Base-by-base conservation (phyloP, 441 rosid species). In the Jatropha podagrica region DNA sequence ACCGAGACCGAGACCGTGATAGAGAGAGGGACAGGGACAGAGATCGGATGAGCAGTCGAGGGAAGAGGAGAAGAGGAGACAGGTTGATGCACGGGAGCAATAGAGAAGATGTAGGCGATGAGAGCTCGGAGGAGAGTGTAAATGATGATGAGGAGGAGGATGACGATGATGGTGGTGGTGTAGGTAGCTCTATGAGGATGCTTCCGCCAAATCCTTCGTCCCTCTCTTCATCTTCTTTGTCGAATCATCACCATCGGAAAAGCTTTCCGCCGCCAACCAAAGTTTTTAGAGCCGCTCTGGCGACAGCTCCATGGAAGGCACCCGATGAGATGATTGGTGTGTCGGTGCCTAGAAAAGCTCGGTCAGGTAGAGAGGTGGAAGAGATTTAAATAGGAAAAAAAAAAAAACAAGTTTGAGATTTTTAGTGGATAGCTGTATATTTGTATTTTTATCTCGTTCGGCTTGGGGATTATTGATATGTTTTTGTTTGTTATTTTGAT, bases 361-460 rank as follows among this genome's bases (percentile, higher is more conserved):
- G 99, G 89, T 92, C 98, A 94, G 99, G 99, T 96, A 90, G 86
- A 86, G 96, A 88, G 87, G 90, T 87, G 93, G 94, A 88, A 80
- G 84, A 77, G 82, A 82, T 80, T 77, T 70, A 61, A 69, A 54
- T 69, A 4, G 62, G 10, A 54, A 69, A 2, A 54, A 2, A 58
- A 71, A 5, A 59, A 54, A 3, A 58, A 71, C 5, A 44, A 18
- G 64, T 26, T 60, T 3, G 17, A 32, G 41, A 32, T 62, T 60
- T 26, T 60, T 18, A 23, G 42, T 61, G 42, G 42, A 61, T 60
- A 27, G 62, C 18, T 49, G 26, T 42, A 8, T 54, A 7, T 17
- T 6, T 20, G 6, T 56, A 56, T 56, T 56, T 56, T 20, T 56
- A 9, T 56, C 44, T 27, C 18, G 38, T 42, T 69, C 73, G 44